Base-by-base conservation (phyloP, 805 yeast species). In the Debaryomyces hansenii region DNA sequence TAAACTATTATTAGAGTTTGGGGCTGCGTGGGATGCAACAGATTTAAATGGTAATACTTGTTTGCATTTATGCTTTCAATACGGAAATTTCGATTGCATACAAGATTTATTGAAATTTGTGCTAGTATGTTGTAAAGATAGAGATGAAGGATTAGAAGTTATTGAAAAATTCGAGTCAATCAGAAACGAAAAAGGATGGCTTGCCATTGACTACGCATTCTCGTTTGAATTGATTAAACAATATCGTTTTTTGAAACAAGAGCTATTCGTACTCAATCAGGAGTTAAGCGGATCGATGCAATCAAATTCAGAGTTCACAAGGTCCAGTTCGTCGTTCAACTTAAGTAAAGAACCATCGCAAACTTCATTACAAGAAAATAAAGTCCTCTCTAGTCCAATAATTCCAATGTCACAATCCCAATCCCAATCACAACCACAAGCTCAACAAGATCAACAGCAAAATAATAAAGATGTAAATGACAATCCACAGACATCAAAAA, bases 61-160 rank as follows among this genome's bases (percentile, higher is more conserved):
- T 37, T 56, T 72, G 16, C 78, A 72, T 46, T 47, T 69, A 32
- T 64, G 72, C 42, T 69, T 72, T 50, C 70, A 71, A 42, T 63
- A 60, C 50, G 74, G 72, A 20, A 57, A 59, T 36, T 50, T 60
- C 33, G 62, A 54, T 5, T 70, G 76, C 43, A 54, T 69, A 16
- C 57, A 58, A 42, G 67, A 57, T 15, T 49, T 70, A 2, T 42
- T 62, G 32, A 44, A 45, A 39, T 53, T 41, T 34, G 49, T 63
- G 2, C 28, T 52, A 12, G 16, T 32, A n/a, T 28, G 42, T 8
- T 27, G 41, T 20, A 47, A 44, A 28, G 54, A 55, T 37, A 53
- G 47, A 32, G 49, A 48, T 2, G 46, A 49, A 18, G 49, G 55
- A 4, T 27, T 45, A 5, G 45, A 49, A 20, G 34, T 46, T n/a